A percentile compares a stretch with the other conserved stretches of the same genome.
These are phyloP conservation scores for Colletotrichum shisoi DNA, from an alignment of 2,329 filamentous ascomycete species.

Conservation along the genomic window DNA sequence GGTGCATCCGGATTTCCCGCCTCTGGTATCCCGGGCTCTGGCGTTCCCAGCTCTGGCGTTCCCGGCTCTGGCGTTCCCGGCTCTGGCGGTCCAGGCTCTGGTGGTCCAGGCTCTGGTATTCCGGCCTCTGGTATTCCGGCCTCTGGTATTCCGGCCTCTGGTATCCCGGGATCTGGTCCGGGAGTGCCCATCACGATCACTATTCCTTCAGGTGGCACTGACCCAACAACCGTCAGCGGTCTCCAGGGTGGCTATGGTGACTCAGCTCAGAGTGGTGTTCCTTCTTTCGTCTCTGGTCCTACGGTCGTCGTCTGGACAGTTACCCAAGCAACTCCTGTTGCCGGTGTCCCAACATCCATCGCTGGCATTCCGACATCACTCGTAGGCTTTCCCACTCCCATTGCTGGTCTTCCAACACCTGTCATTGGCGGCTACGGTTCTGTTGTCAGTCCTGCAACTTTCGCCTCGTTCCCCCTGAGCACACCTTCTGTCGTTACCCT, in stretches of 20 bases:
- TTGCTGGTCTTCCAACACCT: not conserved
- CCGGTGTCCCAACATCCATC: not conserved
- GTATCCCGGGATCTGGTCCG: not conserved
- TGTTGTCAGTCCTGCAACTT: constrained; percentile 3
- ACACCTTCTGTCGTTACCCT: constrained; percentile 24
- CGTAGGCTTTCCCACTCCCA: not conserved
- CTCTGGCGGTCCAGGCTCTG: constrained; percentile 1
- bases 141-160: not conserved
- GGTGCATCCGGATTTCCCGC: not conserved
- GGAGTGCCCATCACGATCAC: constrained; percentile 2
- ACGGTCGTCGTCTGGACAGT: constrained; percentile 5
- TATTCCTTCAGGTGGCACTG: not conserved
- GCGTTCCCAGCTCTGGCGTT: constrained; percentile 1
- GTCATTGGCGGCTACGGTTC: constrained; percentile 6
- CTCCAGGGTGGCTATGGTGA: constrained; percentile 29
- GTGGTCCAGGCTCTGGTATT: not conserved
- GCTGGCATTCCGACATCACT: not conserved
- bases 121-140: not conserved
- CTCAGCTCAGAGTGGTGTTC: not conserved
- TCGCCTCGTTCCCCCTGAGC: not conserved
- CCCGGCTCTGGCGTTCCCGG: not conserved
- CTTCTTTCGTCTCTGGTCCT: constrained; percentile 12
- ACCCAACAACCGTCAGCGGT: not conserved
- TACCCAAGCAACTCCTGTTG: not conserved
- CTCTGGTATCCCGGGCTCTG: not conserved